phyloP scores from a whole-genome alignment of 257 asterid species.

The Scutellaria baicalensis region DNA sequence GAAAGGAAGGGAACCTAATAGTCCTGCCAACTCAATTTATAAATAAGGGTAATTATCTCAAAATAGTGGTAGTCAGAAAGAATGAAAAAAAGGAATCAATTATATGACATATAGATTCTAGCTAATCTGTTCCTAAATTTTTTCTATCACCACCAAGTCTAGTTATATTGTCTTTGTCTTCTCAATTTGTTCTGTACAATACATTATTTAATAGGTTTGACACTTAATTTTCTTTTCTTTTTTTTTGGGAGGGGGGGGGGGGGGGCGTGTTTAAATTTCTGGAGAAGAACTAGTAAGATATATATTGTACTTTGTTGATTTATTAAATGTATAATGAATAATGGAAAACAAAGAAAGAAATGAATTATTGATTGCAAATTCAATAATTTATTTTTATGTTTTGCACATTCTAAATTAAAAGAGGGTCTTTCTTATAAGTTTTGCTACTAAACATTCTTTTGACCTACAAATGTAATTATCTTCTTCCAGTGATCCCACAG shows the following conservation, averaged over 20 bases:
- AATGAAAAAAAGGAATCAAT: not conserved
- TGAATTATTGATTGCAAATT: not conserved
- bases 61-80: not conserved
- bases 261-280: not conserved
- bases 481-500: conserved; percentile 29
- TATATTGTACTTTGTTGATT: not conserved
- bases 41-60: not conserved
- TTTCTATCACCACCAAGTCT: not conserved
- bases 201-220: not conserved
- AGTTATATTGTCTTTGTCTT: not conserved
- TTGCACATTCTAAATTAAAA: not conserved
- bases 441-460: not conserved
- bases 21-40: not conserved
- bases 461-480: conserved; percentile 2
- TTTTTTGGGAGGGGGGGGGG: not conserved
- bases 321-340: not conserved
- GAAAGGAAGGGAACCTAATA: not conserved
- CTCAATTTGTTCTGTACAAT: not conserved
- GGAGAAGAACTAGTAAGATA: not conserved
- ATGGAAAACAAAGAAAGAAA: not conserved
- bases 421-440: not conserved
- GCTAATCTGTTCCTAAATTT: not conserved
- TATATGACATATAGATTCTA: not conserved
- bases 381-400: not conserved
- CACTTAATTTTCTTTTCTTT: not conserved